Base-by-base conservation (phyloP, 2,329 filamentous ascomycete genomes). In the Mycosphaerella sp. region DNA sequence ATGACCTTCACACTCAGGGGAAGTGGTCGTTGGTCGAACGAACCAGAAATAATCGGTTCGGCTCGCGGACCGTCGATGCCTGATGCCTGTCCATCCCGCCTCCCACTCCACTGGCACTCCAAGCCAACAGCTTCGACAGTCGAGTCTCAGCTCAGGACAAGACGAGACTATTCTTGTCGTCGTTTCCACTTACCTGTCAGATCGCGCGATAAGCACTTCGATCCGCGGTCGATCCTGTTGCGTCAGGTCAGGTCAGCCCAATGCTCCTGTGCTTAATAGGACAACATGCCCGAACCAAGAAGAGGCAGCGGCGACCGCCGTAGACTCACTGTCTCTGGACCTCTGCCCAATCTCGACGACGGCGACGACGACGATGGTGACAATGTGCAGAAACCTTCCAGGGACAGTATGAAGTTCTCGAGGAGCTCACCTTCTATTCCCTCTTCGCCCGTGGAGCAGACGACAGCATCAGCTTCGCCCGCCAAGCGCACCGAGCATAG, bases 401-500 rank as follows among this genome's bases (percentile, higher is more conserved):
- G 57, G 43, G 47, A 55, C 6, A 53, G 53, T 23, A 66, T 67
- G 65, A 65, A 54, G 39, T 59, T 66, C 12, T 59, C 63, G 1
- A 65, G 64, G 64, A 61, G 51, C 41, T 58, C 62, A 36, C 63
- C 62, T 7, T 62, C 62, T 11, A 56, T 59, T 41, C 60, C 63
- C 6, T 58, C 53, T 11, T 59, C 62, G 9, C 61, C 63, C 1
- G 56, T 57, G 14, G 59, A 59, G 26, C 56, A 59, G 14, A 56
- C 54, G 5, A 56, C 59, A 29, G 56, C 58, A 41, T 14, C 48
- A 41, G 26, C 26, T 29, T 49, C 56, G 11, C 45, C 43, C 6
- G 34, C 43, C 42, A 55, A 57, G 45, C 51, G 48, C 12, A 58
- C 54, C 54, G 64, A 67, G 50, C 74, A 81, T 68, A 75, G 74